phyloP scores from a whole-genome alignment of 2,329 filamentous ascomycete genomes.

The Colletotrichum siamense region DNA sequence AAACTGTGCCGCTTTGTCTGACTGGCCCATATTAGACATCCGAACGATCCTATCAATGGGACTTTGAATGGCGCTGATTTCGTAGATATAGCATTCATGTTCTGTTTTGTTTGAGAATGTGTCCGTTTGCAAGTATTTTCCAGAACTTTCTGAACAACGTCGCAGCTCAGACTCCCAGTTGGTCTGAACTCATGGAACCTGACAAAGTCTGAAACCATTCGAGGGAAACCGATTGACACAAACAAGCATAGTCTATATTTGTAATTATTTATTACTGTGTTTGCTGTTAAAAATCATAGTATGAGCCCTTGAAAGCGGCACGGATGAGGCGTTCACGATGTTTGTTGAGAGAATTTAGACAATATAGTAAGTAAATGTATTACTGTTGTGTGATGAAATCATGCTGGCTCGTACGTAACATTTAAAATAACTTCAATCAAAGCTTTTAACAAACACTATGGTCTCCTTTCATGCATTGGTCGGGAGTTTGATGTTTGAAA shows the following conservation, averaged over 20 bases:
- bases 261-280: background rate
- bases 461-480: too few relatives aligned
- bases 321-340: too few relatives aligned
- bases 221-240: rapidly evolving
- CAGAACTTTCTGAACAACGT: background rate
- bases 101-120: background rate
- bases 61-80: background rate
- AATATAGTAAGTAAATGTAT: too few relatives aligned
- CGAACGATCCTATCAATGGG: background rate
- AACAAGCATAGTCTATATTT: background rate
- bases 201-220: background rate
- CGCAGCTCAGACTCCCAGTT: background rate
- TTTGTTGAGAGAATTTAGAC: too few relatives aligned
- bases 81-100: background rate
- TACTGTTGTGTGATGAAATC: too few relatives aligned
- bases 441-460: too few relatives aligned
- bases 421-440: too few relatives aligned
- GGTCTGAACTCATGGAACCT: background rate
- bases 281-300: background rate
- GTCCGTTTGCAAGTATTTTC: background rate
- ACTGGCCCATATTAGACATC: background rate
- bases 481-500: too few relatives aligned
- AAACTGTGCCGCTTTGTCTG: background rate
- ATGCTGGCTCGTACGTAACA: too few relatives aligned
- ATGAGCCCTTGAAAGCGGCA: too few relatives aligned